Evolutionary conservation across 257 asterid genomes (phyloP), one percentile per base, ranked within the genome.

Genomic region (Euphrasia confusa): DNA sequence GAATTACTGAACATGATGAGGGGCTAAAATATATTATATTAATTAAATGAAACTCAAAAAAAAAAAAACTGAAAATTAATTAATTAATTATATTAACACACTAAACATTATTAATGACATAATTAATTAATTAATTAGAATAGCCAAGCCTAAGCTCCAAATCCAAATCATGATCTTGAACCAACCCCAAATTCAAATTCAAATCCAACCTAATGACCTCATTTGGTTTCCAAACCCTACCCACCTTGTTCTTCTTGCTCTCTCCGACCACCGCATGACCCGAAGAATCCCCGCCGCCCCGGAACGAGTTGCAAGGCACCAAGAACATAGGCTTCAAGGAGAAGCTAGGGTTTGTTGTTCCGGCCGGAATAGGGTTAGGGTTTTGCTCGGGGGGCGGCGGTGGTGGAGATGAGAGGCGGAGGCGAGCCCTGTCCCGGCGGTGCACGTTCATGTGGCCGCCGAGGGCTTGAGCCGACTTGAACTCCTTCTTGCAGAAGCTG

Each of bases 381-480:
- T 61, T 78, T 12, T 75, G 68, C 52, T 64, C 67, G 7, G 74
- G 67, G 59, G 71, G 24, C 27, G 77, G 28, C 3, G 56, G 28
- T 8, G 83, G 72, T 48, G 92, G 72, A 3, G 82, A 77, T 2
- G 80, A 77, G 3, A 74, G 76, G 61, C 84, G 81, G 90, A 83
- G 54, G 45, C 87, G 76, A 6, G 90, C 95, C 65, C 90, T 72
- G 44, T 86, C 90, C 68, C 88, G 79, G 62, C 90, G 75, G 65
- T 86, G 95, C 40, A 86, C 83, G 60, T 85, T 85, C 94, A 85
- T 85, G 21, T 85, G 94, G 2, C 94, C 89, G 0, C 94, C 94
- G 60, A 85, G 94, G 24, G 95, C 95, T 62, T 86, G 95, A 12
- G 90, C 88, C 63, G 95, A 86, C 18, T 75, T 83, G 83, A 81